phyloP scores from a whole-genome alignment of 1,284 basidiomycete genomes.

The Melampsora americana region DNA sequence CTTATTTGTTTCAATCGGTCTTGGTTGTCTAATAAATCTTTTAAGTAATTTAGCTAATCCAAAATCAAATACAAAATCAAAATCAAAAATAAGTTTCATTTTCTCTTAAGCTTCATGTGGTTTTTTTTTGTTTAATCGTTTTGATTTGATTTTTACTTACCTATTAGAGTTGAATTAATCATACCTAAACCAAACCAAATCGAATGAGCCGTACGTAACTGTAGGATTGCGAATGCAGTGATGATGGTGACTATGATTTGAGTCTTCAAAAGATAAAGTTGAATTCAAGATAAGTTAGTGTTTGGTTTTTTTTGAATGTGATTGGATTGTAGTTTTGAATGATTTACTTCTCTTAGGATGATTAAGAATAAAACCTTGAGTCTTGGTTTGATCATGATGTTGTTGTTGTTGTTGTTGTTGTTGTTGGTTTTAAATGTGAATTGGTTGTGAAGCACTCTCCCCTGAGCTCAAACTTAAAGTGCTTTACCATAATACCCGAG shows the following conservation, averaged over 20 bases:
- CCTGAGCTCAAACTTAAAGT: no score
- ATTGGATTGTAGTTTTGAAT: background rate
- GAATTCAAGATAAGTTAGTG: slow-evolving; percentile 42
- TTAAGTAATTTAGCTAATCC: slow-evolving; percentile 70
- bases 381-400: slow-evolving; percentile 28
- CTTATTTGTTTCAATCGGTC: slow-evolving; percentile 63
- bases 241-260: slow-evolving; percentile 62
- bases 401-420: no score
- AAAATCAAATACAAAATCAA: background rate
- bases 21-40: slow-evolving; percentile 65
- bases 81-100: no score
- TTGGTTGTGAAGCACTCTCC: no score
- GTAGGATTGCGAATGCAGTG: slow-evolving; percentile 63
- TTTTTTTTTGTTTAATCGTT: no score
- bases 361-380: slow-evolving; percentile 18
- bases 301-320: slow-evolving; percentile 18
- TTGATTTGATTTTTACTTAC: slow-evolving; percentile 43
- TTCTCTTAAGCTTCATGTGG: background rate
- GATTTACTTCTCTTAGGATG: slow-evolving; percentile 29
- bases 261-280: slow-evolving; percentile 51
- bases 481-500: no score
- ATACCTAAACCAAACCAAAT: slow-evolving; percentile 68
- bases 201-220: slow-evolving; percentile 67
- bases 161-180: slow-evolving; percentile 59
- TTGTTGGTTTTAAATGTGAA: no score